Evolutionary conservation across 2,329 filamentous ascomycete genomes (phyloP), one percentile per base, ranked within the genome.

Genomic region (Paecilomyces fulvus): DNA sequence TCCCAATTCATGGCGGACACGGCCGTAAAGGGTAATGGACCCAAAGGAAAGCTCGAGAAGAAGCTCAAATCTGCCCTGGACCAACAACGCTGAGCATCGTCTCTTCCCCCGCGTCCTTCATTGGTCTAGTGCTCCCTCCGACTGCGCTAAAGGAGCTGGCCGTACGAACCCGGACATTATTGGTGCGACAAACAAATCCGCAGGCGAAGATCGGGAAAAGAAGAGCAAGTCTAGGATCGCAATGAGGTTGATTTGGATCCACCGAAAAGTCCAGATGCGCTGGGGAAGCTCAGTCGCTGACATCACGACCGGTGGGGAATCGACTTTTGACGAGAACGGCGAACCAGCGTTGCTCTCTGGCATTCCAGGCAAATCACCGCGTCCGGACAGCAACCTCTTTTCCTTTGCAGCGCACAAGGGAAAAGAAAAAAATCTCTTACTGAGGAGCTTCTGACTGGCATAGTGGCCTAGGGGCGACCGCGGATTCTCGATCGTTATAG

Each of bases 281-380:
- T 28, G 4, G 25, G 25, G 25, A 28, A 28, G 25, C 11, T 12
- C 21, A 52, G 51, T 52, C 52, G n/a, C 52, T 53, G 52, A 53
- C 52, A 53, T 53, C 52, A 53, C 31, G 52, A 53, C 52, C n/a
- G 48, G 48, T 49, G 48, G 48, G 14, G 50, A 52, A 52, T 25
- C 49, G n/a, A 51, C 48, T 1, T 3, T 11, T 50, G 50, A 30
- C 50, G 28, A 52, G 50, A 52, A 52, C 50, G 50, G 50, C 37
- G 50, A 49, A 49, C 50, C 50, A 33, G 28, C 14, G 50, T 52
- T 52, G 48, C 48, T 23, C 11, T 49, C 48, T 49, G 48, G 48
- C 48, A 49, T 49, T 49, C 48, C 48, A 49, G 21, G 48, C 48
- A 49, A 49, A 23, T n/a, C 48, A 23, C 50, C 25, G 23, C 21